Evolutionary conservation across 345 rosid species (phyloP), one percentile per base, ranked within the genome.

Genomic region (Salix exigua): DNA sequence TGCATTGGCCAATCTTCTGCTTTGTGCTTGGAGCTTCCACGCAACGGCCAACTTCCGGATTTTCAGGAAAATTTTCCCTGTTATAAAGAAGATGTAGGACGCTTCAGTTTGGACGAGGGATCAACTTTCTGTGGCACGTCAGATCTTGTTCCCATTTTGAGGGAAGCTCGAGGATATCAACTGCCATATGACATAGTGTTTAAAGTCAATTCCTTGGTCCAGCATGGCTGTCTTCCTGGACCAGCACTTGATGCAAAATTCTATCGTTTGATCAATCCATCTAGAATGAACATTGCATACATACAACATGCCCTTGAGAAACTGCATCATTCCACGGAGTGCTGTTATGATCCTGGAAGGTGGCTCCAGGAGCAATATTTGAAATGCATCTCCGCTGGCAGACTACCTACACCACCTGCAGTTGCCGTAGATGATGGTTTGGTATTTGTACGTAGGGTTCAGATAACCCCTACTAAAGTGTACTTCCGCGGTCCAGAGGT

Each of bases 401-500:
- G 68, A 73, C 71, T 33, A 68, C 86, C 85, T 37, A 33, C 16
- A 65, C 71, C 77, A 51, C 83, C 87, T 2, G n/a, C 55, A 18
- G 75, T 83, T 55, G 66, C 84, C 53, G 62, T 81, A 14, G 87
- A 82, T 25, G 80, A 78, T 60, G 90, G 90, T 1, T 83, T 88
- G 70, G 83, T 85, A 23, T 83, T 84, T 28, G 76, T 82, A 38
- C 79, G 77, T 5, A 80, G 88, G 30, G 87, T 85, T 67, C 90
- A 82, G 73, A 77, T 89, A 33, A 86, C 92, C 13, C 92, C 92
- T 7, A 74, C 82, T 7, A 86, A 86, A 78, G 84, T 87, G 3
- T 89, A 82, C 60, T 89, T 85, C 75, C 75, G 70, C 58, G 90
- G 89, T 31, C 92, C 92, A 19, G 92, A 89, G 73, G 83, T 87